Base-by-base conservation (phyloP, 2,329 filamentous ascomycete genomes). In the Aspergillus novoparasiticus region DNA sequence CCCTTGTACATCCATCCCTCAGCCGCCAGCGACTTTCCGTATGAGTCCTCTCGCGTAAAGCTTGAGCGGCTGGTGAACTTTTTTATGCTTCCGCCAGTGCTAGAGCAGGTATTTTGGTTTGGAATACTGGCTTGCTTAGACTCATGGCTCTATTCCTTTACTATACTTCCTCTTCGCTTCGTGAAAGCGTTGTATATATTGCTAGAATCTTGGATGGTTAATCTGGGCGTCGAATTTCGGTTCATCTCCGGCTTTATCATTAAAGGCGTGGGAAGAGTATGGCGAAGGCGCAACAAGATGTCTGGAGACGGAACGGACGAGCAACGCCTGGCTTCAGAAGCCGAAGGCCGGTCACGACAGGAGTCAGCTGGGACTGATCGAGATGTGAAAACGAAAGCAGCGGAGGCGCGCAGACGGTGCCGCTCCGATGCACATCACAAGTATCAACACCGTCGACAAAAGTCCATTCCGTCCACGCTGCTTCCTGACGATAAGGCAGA, bases 121-220 rank as follows among this genome's bases (percentile, higher is more conserved):
- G 95, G 95, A 8, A 89, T 92, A 0, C 79, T 98, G 39, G 94
- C 94, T 8, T 99, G 95, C 78, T 83, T 99, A 6, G 95, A 99
- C 76, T 91, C 94, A 1, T 99, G 94, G 93, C 86, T 99, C 1
- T 95, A 97, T 79, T 96, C 93, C 0, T 96, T 99, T 71, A 99
- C 95, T 0, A 97, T 99, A 51, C 82, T 99, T 0, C 95, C 95
- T 0, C 85, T 99, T 63, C 87, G 95, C 2, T 98, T 99, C 71
- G 77, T 91, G 59, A 90, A 94, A 63, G 94, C 95, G 1, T 72
- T 94, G 0, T 87, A 87, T 23, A 88, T 98, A 2, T 80, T 99
- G 30, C 76, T 88, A 11, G 85, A 87, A 64, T 98, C 94, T 85
- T 96, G 92, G 92, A 84, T 78, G 2, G 87, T 90, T 39, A 86